Percentiles rank a stretch among this genome's conserved stretches.
Evolutionary conservation across 1,284 basidiomycete species (phyloP).

Genomic region (Trametes pubescens): DNA sequence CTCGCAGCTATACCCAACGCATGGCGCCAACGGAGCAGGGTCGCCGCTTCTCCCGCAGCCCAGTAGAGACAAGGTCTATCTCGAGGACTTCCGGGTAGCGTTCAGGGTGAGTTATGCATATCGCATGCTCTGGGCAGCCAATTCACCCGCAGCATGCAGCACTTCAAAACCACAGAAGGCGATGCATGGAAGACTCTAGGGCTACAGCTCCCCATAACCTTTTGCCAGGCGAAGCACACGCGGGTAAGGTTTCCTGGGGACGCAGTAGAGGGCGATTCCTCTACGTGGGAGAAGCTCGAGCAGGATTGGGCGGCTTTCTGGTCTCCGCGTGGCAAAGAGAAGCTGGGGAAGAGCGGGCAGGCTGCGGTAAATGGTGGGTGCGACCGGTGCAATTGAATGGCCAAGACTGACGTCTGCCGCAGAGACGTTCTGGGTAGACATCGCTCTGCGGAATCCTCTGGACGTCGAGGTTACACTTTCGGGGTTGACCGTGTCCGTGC

Average conservation of each 20-base stretch:
- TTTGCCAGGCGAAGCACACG: conserved; percentile 63
- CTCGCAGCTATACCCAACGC: conserved; percentile 11
- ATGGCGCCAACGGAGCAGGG: conserved; percentile 31
- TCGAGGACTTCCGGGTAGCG: conserved; percentile 84
- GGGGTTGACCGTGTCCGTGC: conserved; percentile 62
- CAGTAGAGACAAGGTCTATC: conserved; percentile 65
- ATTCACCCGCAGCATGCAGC: conserved; percentile 49
- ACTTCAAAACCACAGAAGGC: conserved; percentile 63
- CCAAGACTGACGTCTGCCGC: conserved; percentile 20
- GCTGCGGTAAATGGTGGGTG: conserved; percentile 69
- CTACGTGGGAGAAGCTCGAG: conserved; percentile 68
- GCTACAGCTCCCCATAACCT: conserved; percentile 64
- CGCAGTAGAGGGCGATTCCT: conserved; percentile 50
- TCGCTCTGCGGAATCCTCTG: conserved; percentile 73
- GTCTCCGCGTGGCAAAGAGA: conserved; percentile 60
- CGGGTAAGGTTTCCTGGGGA: conserved; percentile 63
- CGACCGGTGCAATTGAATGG: not conserved
- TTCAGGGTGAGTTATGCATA: conserved; percentile 59
- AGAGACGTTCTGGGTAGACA: conserved; percentile 83
- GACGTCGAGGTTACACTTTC: conserved; percentile 72
- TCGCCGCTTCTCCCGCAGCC: conserved; percentile 33
- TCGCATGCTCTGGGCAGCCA: conserved; percentile 4
- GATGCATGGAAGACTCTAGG: conserved; percentile 49
- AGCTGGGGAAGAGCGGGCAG: conserved; percentile 60
- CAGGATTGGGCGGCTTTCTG: conserved; percentile 70